Evolutionary conservation across 2,329 filamentous ascomycete genomes (phyloP), one percentile per base, ranked within the genome.

Genomic region (Diplocarpon rosae): DNA sequence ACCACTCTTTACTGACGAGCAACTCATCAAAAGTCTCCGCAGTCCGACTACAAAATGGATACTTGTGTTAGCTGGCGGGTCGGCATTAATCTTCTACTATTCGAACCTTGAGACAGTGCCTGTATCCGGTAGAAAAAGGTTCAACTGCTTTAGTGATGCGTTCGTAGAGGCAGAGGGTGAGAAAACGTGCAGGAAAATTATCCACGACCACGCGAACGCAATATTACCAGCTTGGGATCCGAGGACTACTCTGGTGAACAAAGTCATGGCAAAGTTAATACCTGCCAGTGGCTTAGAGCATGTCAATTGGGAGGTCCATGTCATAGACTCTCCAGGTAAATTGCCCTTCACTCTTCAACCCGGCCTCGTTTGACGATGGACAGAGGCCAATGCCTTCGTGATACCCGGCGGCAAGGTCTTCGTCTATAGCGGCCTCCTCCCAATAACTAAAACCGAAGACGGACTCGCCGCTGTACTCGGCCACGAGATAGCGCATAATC

Each of bases 361-460:
- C 15, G 43, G 3, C 16, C n/a, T 20, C 10, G 16, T 20, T 47
- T 14, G 40, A 34, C 27, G 28, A 17, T 16, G 35, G 12, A 44
- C 37, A 59, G 56, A 59, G 47, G 70, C 72, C 51, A 90, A 90
- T 56, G 85, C 85, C 0, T 87, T 89, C 57, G 83, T 90, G 1
- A 71, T 87, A 5, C 84, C 85, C 0, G 83, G 78, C 4, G 83
- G 84, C 17, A 87, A 88, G 56, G 83, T 90, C 0, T 89, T 89
- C 59, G 83, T 90, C 1, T 83, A 78, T 58, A 81, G 76, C 51
- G 84, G 85, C 31, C 78, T 90, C 28, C 63, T 89, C 43, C 70
- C 72, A n/a, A 66, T 86, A 16, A 82, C 80, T 47, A 60, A 70
- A 42, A 78, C 69, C 55, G 82, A 87, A 45, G 75, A 82, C 58